A percentile compares a stretch with the other conserved stretches of the same genome.
These are phyloP conservation scores for Chlamydomonas sphaeroides DNA, from an alignment of 139 green algal species.

Conservation along the genomic window DNA sequence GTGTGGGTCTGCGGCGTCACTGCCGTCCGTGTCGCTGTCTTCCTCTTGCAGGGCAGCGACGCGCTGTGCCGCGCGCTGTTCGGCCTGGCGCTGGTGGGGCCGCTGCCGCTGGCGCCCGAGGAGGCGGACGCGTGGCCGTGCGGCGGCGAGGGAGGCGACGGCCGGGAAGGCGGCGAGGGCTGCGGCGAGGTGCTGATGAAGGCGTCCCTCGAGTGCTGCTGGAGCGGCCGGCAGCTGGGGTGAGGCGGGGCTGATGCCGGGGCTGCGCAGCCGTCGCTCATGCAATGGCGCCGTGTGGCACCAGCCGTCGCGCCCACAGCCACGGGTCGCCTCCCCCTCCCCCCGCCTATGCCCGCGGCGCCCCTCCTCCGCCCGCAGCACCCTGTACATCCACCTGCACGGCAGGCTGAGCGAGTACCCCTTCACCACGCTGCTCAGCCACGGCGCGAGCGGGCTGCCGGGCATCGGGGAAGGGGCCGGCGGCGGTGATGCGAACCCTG, in stretches of 20 bases:
- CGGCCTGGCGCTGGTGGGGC: slow-evolving; percentile 3
- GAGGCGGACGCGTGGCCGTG: slow-evolving; percentile 9
- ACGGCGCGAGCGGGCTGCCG: no score
- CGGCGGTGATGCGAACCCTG: not conserved
- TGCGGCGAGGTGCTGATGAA: slow-evolving; percentile 27
- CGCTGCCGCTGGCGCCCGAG: slow-evolving; percentile 1
- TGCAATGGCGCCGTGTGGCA: no score
- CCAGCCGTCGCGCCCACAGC: no score
- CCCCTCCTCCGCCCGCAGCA: not conserved
- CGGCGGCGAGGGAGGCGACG: not conserved
- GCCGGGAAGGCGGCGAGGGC: no score
- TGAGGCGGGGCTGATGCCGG: no score
- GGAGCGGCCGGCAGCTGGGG: not conserved
- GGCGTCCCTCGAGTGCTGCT: not conserved
- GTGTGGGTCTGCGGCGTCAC: no score
- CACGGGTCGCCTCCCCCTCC: no score
- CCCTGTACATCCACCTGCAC: slow-evolving; percentile 36
- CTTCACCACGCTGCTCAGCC: slow-evolving; percentile 34
- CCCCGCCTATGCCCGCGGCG: no score
- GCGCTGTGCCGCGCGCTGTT: slow-evolving; percentile 13
- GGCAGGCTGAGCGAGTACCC: slow-evolving; percentile 22
- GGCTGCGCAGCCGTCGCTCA: no score
- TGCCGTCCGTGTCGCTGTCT: no score
- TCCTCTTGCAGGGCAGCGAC: slow-evolving; percentile 21
- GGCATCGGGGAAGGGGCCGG: no score